Evolutionary conservation across 2,329 filamentous ascomycete genomes (phyloP), one percentile per base, ranked within the genome.

Genomic region (Plectosphaerella sp.): DNA sequence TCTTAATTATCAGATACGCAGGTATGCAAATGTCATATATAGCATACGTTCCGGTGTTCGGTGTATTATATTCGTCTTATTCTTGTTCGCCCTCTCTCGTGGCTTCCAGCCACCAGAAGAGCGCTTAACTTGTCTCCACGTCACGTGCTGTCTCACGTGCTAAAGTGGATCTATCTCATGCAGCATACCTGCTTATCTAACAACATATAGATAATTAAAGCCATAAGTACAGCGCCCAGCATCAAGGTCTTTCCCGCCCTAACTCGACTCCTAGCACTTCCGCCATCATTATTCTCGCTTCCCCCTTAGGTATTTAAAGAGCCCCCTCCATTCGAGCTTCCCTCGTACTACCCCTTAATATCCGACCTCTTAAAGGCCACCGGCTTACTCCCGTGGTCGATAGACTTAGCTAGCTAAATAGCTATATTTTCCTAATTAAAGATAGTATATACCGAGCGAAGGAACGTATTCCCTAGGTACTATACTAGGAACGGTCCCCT

Each of bases 361-460:
- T 42, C 39, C 16, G 39, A 16, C 5, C 39, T n/a, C 39, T 42
- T 16, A n/a, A 42, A 42, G 9, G 39, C 39, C 39, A 42, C 39
- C 16, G 39, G 39, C 39, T 42, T n/a, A 18, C 39, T 42, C 39
- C 39, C 39, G 39, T n/a, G 18, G 39, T 42, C 39, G 14, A 5
- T n/a, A 20, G n/a, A 18, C 16, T 42, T 42, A n/a, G 39, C 39
- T n/a, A 42, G 16, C 39, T n/a, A 42, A 10, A 42, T n/a, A 18
- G 39, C 39, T n/a, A 10, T 42, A 59, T 73, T 72, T 47, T 72
- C 69, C 65, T 63, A 64, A 56, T 74, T 71, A 50, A 67, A 73
- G 22, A 74, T 71, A n/a, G 71, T 68, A 43, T 74, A 75, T 7
- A 71, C 70, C 28, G 71, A 65, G 8, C 72, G 65, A 25, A 75